These are phyloP conservation scores for Trametes polyzona DNA, from an alignment of 1,284 basidiomycete genomes.

Conservation along the genomic window DNA sequence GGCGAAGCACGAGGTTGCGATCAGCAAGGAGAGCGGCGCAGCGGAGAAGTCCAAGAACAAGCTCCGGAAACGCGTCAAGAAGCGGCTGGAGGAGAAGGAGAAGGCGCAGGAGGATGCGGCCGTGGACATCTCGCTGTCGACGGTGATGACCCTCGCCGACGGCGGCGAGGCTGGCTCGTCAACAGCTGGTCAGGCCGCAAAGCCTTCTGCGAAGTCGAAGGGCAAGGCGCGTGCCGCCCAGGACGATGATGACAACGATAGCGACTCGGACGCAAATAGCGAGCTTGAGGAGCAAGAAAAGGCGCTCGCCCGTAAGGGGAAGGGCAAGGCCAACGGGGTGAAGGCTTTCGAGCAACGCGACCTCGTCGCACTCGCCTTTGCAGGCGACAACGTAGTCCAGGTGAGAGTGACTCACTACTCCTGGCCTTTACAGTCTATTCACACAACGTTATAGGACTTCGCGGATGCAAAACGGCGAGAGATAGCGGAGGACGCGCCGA, in stretches of 20 bases:
- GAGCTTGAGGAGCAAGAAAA: conserved; percentile 73
- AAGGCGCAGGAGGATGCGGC: conserved; percentile 71
- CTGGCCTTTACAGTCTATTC: background rate
- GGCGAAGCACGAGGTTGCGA: conserved; percentile 70
- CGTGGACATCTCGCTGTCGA: conserved; percentile 74
- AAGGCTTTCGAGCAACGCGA: conserved; percentile 85
- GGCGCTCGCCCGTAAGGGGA: conserved; percentile 44
- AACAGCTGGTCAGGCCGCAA: conserved; percentile 24
- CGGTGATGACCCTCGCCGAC: conserved; percentile 46
- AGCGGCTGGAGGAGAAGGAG: conserved; percentile 56
- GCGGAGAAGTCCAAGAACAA: conserved; percentile 71
- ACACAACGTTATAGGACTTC: conserved; percentile 66
- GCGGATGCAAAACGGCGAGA: conserved; percentile 80
- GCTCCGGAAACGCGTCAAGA: conserved; percentile 64
- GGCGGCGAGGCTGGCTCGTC: conserved; percentile 18
- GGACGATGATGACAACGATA: conserved; percentile 45
- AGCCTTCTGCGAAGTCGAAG: conserved; percentile 5
- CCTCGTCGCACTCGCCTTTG: conserved; percentile 93
- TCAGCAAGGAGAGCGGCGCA: conserved; percentile 63
- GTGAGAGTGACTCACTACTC: conserved; percentile 44
- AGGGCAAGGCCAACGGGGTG: conserved; percentile 45
- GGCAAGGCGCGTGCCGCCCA: conserved; percentile 24
- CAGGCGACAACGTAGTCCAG: conserved; percentile 92
- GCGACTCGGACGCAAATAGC: conserved; percentile 62
- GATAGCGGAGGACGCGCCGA: conserved; percentile 84